These are phyloP conservation scores for Abortiporus biennis DNA, from an alignment of 1,284 basidiomycete species.

Conservation along the genomic window DNA sequence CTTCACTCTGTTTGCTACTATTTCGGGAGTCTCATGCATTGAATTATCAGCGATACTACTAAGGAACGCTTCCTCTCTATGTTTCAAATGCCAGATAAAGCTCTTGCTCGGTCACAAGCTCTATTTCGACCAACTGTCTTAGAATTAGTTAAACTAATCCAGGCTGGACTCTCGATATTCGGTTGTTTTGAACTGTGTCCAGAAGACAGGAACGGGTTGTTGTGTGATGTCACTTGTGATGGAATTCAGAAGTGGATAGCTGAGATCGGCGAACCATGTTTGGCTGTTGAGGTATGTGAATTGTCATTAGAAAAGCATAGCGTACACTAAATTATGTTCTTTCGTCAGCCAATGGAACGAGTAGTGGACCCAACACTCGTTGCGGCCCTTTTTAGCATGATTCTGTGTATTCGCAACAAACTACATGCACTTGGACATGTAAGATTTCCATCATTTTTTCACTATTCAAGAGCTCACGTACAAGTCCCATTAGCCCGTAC, in stretches of 20 bases:
- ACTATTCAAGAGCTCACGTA: neutral
- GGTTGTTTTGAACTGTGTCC: conserved; percentile 48
- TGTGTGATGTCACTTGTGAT: conserved; percentile 70
- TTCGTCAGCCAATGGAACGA: conserved; percentile 57
- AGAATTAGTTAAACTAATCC: conserved; percentile 67
- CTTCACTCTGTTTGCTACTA: conserved; percentile 4
- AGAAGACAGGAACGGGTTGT: conserved; percentile 51
- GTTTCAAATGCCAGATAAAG: conserved; percentile 52
- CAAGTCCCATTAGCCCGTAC: conserved; percentile 33
- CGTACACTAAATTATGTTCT: conserved; percentile 1
- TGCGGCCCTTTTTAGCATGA: conserved; percentile 60
- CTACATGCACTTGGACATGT: conserved; percentile 47
- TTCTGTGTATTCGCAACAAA: conserved; percentile 62
- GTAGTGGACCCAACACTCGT: conserved; percentile 67
- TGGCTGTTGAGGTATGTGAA: conserved; percentile 50
- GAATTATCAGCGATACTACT: conserved; percentile 53
- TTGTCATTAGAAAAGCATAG: neutral
- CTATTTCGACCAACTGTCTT: conserved; percentile 59
- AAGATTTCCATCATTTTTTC: conserved; percentile 5
- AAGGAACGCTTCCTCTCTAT: conserved; percentile 70
- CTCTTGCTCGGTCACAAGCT: conserved; percentile 19
- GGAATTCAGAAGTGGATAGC: conserved; percentile 62
- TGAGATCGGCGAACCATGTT: conserved; percentile 53
- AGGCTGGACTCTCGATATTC: conserved; percentile 62
- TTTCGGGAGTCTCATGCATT: neutral